A percentile compares a stretch with the other conserved stretches of the same genome.
phyloP scores from a whole-genome alignment of 2,329 filamentous ascomycete genomes.

The Pseudogymnoascus sp. region DNA sequence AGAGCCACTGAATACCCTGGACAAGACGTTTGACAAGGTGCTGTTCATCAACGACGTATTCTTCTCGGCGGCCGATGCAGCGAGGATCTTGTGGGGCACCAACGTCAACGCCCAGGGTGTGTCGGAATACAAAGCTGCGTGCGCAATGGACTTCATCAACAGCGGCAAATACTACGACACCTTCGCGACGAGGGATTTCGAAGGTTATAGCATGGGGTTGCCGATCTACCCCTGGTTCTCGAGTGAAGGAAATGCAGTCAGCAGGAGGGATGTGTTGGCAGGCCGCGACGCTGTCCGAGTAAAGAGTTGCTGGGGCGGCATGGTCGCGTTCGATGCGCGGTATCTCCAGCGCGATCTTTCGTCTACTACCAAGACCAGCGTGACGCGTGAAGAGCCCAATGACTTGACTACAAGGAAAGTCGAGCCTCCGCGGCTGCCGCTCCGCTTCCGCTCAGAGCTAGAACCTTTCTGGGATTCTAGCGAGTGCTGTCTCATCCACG shows the following conservation, averaged over 20 bases:
- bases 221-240: slow-evolving; percentile 65
- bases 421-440: slow-evolving; percentile 29
- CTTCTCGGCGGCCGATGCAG: slow-evolving; percentile 44
- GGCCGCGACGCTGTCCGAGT: slow-evolving; percentile 61
- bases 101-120: slow-evolving; percentile 31
- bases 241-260: slow-evolving; percentile 42
- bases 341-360: slow-evolving; percentile 43
- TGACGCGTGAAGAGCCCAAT: slow-evolving; percentile 7
- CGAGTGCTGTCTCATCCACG: slow-evolving; percentile 55
- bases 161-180: slow-evolving; percentile 67
- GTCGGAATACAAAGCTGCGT: slow-evolving; percentile 58
- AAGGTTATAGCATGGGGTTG: slow-evolving; percentile 56
- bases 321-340: slow-evolving; percentile 58
- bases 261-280: slow-evolving; percentile 54
- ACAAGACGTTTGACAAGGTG: slow-evolving; percentile 46
- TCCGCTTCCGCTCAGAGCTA: slow-evolving; percentile 50
- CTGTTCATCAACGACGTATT: slow-evolving; percentile 63
- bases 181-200: slow-evolving; percentile 61
- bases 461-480: slow-evolving; percentile 57
- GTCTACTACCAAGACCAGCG: neutral
- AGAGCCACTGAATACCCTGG: slow-evolving; percentile 48
- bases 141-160: slow-evolving; percentile 62
- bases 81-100: slow-evolving; percentile 55
- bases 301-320: slow-evolving; percentile 70
- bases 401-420: slow-evolving; percentile 24